phyloP scores from a whole-genome alignment of 139 green algal species.

The Micractinium conductrix region DNA sequence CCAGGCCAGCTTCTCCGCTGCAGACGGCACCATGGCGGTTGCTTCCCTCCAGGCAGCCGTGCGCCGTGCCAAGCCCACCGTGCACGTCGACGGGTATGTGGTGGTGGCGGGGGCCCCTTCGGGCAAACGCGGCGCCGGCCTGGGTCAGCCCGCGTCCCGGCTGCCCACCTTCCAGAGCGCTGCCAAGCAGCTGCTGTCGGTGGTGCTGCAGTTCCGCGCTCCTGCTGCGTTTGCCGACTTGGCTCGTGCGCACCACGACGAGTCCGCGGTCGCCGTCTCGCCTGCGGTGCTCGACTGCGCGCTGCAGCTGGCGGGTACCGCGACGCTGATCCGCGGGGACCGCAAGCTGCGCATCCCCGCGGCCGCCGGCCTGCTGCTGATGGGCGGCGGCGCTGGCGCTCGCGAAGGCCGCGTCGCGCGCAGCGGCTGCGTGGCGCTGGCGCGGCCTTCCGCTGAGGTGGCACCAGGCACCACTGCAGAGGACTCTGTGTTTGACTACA shows the following conservation, averaged over 20 bases:
- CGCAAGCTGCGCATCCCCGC: slow-evolving; percentile 44
- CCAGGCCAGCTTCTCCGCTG: slow-evolving; percentile 10
- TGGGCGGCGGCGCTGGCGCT: slow-evolving; percentile 12
- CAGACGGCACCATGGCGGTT: slow-evolving; percentile 26
- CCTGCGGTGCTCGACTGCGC: slow-evolving; percentile 44
- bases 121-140: not conserved
- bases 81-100: not conserved
- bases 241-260: slow-evolving; percentile 5
- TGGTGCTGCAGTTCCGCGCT: not conserved
- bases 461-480: not conserved
- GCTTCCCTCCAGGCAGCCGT: not conserved
- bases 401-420: not conserved
- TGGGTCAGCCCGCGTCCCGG: not conserved
- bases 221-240: slow-evolving; percentile 32
- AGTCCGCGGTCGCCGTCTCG: slow-evolving; percentile 23
- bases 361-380: slow-evolving; percentile 22
- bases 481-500: slow-evolving; percentile 25
- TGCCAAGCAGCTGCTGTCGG: slow-evolving; percentile 3
- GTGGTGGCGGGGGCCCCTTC: not conserved
- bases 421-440: slow-evolving; percentile 14
- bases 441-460: not conserved
- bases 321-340: not conserved
- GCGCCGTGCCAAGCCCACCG: not conserved
- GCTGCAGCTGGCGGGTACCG: slow-evolving; percentile 43
- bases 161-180: not conserved